Evolutionary conservation across 192 early-diverging fungal genomes (phyloP).

Genomic region (Spinellus fusiger): DNA sequence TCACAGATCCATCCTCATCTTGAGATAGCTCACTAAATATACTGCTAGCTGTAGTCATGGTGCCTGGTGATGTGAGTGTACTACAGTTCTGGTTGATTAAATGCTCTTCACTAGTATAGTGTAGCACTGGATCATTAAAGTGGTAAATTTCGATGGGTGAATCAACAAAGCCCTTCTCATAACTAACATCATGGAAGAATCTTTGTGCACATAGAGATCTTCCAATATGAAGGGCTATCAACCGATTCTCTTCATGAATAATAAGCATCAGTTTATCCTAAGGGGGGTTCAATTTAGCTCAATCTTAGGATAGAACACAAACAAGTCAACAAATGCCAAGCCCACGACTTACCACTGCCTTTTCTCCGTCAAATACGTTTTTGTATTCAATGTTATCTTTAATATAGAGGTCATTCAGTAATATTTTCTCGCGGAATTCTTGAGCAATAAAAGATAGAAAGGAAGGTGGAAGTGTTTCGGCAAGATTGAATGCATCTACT

Average conservation of each 20-base stretch:
- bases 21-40: background rate
- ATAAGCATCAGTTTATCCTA: conserved; percentile 61
- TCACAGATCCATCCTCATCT: background rate
- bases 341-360: conserved; percentile 15
- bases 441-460: conserved; percentile 9
- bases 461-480: conserved; percentile 12
- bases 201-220: conserved; percentile 82
- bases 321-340: background rate
- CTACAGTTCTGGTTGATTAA: background rate
- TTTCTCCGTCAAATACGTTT: conserved; percentile 15
- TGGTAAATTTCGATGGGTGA: conserved; percentile 75
- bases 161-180: conserved; percentile 79
- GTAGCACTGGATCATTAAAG: conserved; percentile 46
- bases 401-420: conserved; percentile 6
- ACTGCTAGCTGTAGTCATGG: background rate
- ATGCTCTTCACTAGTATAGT: background rate
- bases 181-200: conserved; percentile 87
- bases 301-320: background rate
- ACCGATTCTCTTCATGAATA: conserved; percentile 76
- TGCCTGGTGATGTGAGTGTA: background rate
- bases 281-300: background rate
- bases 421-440: conserved; percentile 15
- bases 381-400: conserved; percentile 5
- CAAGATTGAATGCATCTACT: conserved; percentile 24
- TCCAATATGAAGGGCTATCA: conserved; percentile 78